Percentiles rank a stretch among this genome's conserved stretches.
phyloP scores from a whole-genome alignment of 257 asterid species.

The Solanum virginianum region DNA sequence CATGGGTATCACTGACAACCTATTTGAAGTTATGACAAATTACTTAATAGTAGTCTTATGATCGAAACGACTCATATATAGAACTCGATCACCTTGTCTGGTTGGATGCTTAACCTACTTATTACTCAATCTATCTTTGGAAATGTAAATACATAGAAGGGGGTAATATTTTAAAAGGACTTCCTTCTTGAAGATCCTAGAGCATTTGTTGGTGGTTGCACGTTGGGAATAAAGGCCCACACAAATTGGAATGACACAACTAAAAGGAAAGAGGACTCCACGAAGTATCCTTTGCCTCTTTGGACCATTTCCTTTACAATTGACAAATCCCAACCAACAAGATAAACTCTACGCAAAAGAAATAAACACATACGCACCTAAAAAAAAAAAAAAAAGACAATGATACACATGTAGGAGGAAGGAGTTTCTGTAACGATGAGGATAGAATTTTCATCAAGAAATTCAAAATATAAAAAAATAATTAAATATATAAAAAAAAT shows the following conservation, averaged over 20 bases:
- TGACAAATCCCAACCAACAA: background rate
- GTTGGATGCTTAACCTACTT: background rate
- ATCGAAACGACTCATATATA: too few species aligned
- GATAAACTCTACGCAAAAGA: background rate
- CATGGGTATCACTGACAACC: too few species aligned
- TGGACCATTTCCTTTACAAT: background rate
- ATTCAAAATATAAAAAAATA: background rate
- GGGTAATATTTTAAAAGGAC: background rate
- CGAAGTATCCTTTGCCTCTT: constrained; percentile 1
- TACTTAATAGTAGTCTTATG: too few species aligned
- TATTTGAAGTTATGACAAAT: too few species aligned
- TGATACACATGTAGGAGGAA: background rate
- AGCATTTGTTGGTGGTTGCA: background rate
- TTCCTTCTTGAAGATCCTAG: background rate
- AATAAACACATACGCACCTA: background rate
- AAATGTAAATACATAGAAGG: background rate
- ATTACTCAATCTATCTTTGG: background rate
- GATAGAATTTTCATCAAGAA: background rate
- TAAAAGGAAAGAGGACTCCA: background rate
- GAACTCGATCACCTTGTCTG: too few species aligned
- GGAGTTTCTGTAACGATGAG: background rate
- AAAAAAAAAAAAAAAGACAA: background rate
- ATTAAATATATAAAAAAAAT: background rate
- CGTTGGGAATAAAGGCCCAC: constrained; percentile 3
- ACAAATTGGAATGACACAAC: background rate